These are phyloP conservation scores for Barnettozyma vustinii DNA, from an alignment of 805 yeast species.

Conservation along the genomic window DNA sequence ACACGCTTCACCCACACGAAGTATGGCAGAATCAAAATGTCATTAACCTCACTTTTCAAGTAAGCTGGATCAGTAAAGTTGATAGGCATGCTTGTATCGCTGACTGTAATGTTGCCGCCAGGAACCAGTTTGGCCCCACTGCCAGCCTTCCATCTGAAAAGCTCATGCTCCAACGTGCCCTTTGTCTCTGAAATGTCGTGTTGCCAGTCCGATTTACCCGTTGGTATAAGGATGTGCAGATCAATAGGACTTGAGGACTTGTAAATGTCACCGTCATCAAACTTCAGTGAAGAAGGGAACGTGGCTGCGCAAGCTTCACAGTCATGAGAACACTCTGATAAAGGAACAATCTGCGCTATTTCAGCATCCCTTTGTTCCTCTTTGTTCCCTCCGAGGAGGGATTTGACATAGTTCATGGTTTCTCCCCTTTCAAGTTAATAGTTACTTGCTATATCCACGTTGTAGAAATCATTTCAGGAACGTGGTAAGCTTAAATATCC, in stretches of 20 bases:
- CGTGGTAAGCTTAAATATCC: neutral
- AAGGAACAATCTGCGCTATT: conserved; percentile 33
- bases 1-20: conserved; percentile 64
- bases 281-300: conserved; percentile 46
- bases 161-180: conserved; percentile 41
- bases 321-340: conserved; percentile 45
- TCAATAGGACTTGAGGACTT: conserved; percentile 66
- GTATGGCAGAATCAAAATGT: conserved; percentile 64
- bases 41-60: conserved; percentile 42
- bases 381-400: conserved; percentile 4
- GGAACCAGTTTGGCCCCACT: conserved; percentile 22
- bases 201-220: conserved; percentile 82
- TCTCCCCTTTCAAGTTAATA: neutral
- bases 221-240: conserved; percentile 72
- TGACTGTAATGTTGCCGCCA: conserved; percentile 38
- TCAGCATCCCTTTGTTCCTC: conserved; percentile 23
- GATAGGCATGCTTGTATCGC: conserved; percentile 50
- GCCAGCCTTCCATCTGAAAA: conserved; percentile 35
- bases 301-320: conserved; percentile 51
- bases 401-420: conserved; percentile 8
- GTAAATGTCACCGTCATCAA: conserved; percentile 41
- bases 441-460: neutral
- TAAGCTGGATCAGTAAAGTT: conserved; percentile 40
- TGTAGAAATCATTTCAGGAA: neutral
- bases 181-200: conserved; percentile 58